Percentiles rank a stretch among this genome's conserved stretches.
phyloP scores from a whole-genome alignment of 306 rosid genomes.

The Vachellia collinsii region DNA sequence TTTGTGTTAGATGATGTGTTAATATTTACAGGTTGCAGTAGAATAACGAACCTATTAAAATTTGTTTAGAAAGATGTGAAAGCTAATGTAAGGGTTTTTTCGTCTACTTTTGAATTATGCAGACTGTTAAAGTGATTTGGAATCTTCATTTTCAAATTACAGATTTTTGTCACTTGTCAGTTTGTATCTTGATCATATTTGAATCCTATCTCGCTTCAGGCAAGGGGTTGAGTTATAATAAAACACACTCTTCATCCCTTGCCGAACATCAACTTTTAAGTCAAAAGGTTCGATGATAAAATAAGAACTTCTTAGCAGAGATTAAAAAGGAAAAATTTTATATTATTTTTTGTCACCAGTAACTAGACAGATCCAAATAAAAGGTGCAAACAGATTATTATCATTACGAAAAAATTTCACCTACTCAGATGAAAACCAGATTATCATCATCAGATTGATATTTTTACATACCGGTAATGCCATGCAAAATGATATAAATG shows the following conservation, averaged over 20 bases:
- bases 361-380: neutral
- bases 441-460: slow-evolving; percentile 1
- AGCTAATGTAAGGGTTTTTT: neutral
- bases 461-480: slow-evolving; percentile 71
- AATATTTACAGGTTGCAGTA: neutral
- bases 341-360: neutral
- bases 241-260: neutral
- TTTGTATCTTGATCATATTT: neutral
- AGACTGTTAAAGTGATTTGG: neutral
- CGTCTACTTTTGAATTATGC: neutral
- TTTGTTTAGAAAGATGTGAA: neutral
- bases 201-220: neutral
- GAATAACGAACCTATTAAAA: neutral
- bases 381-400: neutral
- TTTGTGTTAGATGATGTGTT: neutral
- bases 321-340: neutral
- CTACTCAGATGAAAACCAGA: neutral
- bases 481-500: slow-evolving; percentile 78
- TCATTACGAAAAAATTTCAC: neutral
- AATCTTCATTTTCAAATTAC: neutral
- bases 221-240: no score
- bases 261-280: neutral
- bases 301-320: no score
- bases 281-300: neutral
- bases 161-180: neutral